A percentile compares a stretch with the other conserved stretches of the same genome.
Conservation (phyloP, 2,329 filamentous ascomycete genomes). For the Monosporascus sp. region DNA sequence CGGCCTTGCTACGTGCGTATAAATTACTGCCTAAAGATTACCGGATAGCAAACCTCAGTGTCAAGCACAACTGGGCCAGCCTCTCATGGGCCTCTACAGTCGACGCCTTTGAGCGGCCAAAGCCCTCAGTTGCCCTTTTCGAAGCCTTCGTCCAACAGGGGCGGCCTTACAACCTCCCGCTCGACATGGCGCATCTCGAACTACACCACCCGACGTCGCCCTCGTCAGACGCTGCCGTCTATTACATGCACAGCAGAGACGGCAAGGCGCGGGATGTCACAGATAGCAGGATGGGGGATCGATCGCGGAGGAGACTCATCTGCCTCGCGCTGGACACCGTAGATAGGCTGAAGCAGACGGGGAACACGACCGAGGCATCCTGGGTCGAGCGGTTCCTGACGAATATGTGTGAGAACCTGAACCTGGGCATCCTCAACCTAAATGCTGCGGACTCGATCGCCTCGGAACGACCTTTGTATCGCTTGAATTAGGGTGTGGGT, state of each 20-base stretch:
- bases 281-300: not conserved
- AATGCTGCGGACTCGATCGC: slow-evolving; percentile 4
- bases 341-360: slow-evolving; percentile 17
- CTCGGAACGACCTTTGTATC: slow-evolving; percentile 7
- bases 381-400: slow-evolving; percentile 19
- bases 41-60: slow-evolving; percentile 28
- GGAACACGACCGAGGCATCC: slow-evolving; percentile 17
- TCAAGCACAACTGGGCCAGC: slow-evolving; percentile 40
- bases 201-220: slow-evolving; percentile 51
- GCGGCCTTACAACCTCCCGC: slow-evolving; percentile 31
- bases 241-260: slow-evolving; percentile 32
- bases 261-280: slow-evolving; percentile 1
- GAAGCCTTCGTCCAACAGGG: slow-evolving; percentile 47
- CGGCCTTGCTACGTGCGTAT: slow-evolving; percentile 42
- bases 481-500: slow-evolving; percentile 1
- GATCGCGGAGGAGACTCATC: slow-evolving; percentile 7
- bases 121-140: slow-evolving; percentile 44
- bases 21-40: slow-evolving; percentile 33
- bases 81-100: slow-evolving; percentile 51
- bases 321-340: slow-evolving; percentile 21
- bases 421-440: slow-evolving; percentile 13
- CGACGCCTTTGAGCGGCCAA: slow-evolving; percentile 38
- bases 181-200: slow-evolving; percentile 49
- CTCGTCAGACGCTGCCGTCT: slow-evolving; percentile 40
- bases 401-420: slow-evolving; percentile 13